A percentile compares a stretch with the other conserved stretches of the same genome.
These are phyloP conservation scores for Torulaspora maleeae DNA, from an alignment of 805 yeast species.

Conservation along the genomic window DNA sequence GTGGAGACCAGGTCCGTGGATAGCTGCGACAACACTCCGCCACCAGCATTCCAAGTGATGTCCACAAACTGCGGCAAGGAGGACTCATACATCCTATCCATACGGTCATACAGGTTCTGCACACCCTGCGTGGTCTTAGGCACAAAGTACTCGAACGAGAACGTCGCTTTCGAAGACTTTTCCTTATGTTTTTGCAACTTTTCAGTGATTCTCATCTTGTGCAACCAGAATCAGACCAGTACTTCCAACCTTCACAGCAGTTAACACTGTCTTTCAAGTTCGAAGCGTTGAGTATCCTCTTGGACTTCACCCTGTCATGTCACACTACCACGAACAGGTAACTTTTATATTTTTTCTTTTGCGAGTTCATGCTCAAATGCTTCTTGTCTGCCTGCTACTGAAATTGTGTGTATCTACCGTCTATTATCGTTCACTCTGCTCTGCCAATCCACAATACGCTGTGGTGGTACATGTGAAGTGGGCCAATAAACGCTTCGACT, in stretches of 20 bases:
- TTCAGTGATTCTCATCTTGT: slow-evolving; percentile 39
- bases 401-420: too few relatives aligned
- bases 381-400: background rate
- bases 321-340: background rate
- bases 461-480: slow-evolving; percentile 2
- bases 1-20: slow-evolving; percentile 92
- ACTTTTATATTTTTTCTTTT: background rate
- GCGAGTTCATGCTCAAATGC: background rate
- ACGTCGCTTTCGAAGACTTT: slow-evolving; percentile 52
- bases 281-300: background rate
- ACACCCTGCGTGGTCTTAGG: slow-evolving; percentile 98
- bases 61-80: slow-evolving; percentile 84
- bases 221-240: background rate
- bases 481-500: background rate
- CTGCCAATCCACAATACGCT: background rate
- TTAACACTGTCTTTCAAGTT: background rate
- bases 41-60: slow-evolving; percentile 99
- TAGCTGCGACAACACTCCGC: slow-evolving; percentile 63
- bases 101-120: slow-evolving; percentile 90
- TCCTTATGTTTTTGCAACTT: slow-evolving; percentile 36
- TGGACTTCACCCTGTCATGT: too few relatives aligned
- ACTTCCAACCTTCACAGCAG: background rate
- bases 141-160: slow-evolving; percentile 94
- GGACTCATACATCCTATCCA: slow-evolving; percentile 94
- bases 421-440: background rate